These are phyloP conservation scores for Albizia julibrissin DNA, from an alignment of 306 rosid species.

Conservation along the genomic window DNA sequence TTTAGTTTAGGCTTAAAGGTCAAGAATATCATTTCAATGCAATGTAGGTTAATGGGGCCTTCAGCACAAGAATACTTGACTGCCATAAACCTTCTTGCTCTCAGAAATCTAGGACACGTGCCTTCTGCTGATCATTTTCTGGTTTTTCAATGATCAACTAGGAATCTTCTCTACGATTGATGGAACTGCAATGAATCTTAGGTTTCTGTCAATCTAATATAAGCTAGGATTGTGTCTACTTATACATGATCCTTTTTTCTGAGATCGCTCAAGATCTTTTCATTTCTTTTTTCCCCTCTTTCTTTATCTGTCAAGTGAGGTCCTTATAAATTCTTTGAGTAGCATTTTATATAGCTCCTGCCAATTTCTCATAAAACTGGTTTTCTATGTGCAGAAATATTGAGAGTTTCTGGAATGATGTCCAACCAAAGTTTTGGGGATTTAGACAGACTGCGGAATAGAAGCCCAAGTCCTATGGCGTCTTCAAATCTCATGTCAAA, in stretches of 20 bases:
- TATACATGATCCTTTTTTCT: not conserved
- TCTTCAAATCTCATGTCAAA: slow-evolving; percentile 86
- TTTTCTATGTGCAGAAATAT: slow-evolving; percentile 72
- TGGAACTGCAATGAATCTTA: not conserved
- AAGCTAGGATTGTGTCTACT: not conserved
- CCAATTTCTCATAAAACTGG: slow-evolving; percentile 39
- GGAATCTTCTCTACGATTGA: slow-evolving; percentile 16
- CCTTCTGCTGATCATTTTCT: not conserved
- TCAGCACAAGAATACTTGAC: slow-evolving; percentile 22
- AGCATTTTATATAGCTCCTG: slow-evolving; percentile 19
- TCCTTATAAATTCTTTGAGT: not conserved
- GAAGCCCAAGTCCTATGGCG: slow-evolving; percentile 99
- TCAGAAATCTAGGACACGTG: slow-evolving; percentile 1
- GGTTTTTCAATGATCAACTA: not conserved
- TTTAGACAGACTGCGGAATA: slow-evolving; percentile 91
- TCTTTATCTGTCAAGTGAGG: not conserved
- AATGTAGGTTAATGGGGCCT: slow-evolving; percentile 8
- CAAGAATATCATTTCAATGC: not conserved
- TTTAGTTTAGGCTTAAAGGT: not conserved
- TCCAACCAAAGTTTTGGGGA: slow-evolving; percentile 98
- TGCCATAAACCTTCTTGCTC: not conserved
- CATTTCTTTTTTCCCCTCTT: not conserved
- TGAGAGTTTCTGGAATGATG: slow-evolving; percentile 93
- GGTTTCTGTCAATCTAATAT: not conserved
- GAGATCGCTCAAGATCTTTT: slow-evolving; percentile 3